Evolutionary conservation across 768 basidiomycete genomes (phyloP), one percentile per base, ranked within the genome.

Genomic region (Tylopilus intermedius): DNA sequence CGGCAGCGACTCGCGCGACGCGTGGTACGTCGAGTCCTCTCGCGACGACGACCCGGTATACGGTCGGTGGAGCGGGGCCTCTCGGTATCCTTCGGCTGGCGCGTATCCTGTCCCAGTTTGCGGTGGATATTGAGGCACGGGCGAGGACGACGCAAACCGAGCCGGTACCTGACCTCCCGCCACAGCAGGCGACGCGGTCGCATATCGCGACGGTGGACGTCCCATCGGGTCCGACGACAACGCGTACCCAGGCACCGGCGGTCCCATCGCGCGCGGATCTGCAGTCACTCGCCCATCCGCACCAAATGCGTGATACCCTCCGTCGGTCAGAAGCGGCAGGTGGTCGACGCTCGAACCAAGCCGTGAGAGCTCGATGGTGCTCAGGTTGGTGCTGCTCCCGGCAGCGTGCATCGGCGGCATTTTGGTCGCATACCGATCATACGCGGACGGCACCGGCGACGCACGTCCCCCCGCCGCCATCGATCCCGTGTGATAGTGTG

Each of bases 1-100:
- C 24, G 63, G 46, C 2, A 63, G 3, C 2, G 64, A 63, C 11
- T 66, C 56, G 24, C 60, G 58, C 29, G 59, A 53, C 3, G 54
- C 43, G 14, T 57, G 53, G 40, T 46, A 37, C 26, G 7, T 42
- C 33, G 54, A 55, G 35, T 26, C 56, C 5, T 60, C 62, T 21
- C 63, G 57, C 24, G 58, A 56, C n/a, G n/a, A n/a, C n/a, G n/a
- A n/a, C n/a, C n/a, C n/a, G 5, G 64, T 62, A 49, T 75, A 67
- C 1, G 83, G 84, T 51, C 87, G 75, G 61, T 88, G 84, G 1
- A 81, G 63, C 1, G 86, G 80, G 5, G 84, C 84, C 59, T 86
- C 81, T 43, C 83, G 72, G 55, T 72, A 74, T 4, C 70, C 74
- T 10, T 73, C 71, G 22, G 52, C 61, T 54, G 70, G 51, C 56